Evolutionary conservation across 2,329 filamentous ascomycete species (phyloP), one percentile per base, ranked within the genome.

Genomic region (Leptographium procerum): DNA sequence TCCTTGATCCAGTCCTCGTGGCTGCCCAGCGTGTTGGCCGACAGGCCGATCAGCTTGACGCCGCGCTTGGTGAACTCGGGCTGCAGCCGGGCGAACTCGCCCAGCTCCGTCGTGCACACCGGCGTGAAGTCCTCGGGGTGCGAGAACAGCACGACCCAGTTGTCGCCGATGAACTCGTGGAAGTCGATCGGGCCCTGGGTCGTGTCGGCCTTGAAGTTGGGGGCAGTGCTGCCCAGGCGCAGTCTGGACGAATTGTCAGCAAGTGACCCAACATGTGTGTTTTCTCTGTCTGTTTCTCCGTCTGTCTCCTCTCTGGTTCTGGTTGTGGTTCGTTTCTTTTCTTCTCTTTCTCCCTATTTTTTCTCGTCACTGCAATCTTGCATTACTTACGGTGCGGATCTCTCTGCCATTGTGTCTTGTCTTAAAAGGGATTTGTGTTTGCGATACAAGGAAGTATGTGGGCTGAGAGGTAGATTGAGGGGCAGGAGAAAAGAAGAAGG

Each of bases 1-100:
- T 96, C 91, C 74, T 87, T 84, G 77, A 96, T 91, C 91, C 91
- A 96, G 72, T 84, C 82, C 71, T 86, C 85, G 77, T 96, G 91
- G 65, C 85, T 89, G 67, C 84, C 80, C 63, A 95, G 79, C 66
- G 87, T 89, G 78, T 96, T 95, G 77, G 91, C 91, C 62, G 84
- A 87, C 65, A 96, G 81, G 54, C 91, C 91, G 67, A 96, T 92
- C 75, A 96, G 85, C 83, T 96, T 95, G 68, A 92, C 89, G 64
- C 84, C 85, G 63, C 91, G 85, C 79, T 88, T 89, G 68, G 84
- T 81, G 75, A 96, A 96, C 74, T 96, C 90, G 67, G 85, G 83
- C 77, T 90, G 85, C 63, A 96, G 81, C 76, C 91, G 94, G 66
- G 91, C 88, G 68, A 96, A 95, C 61, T 91, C 91, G 63, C 91